Evolutionary conservation across 2,329 filamentous ascomycete species (phyloP), one percentile per base, ranked within the genome.

Genomic region (Paecilomyces dactylethromorphus): DNA sequence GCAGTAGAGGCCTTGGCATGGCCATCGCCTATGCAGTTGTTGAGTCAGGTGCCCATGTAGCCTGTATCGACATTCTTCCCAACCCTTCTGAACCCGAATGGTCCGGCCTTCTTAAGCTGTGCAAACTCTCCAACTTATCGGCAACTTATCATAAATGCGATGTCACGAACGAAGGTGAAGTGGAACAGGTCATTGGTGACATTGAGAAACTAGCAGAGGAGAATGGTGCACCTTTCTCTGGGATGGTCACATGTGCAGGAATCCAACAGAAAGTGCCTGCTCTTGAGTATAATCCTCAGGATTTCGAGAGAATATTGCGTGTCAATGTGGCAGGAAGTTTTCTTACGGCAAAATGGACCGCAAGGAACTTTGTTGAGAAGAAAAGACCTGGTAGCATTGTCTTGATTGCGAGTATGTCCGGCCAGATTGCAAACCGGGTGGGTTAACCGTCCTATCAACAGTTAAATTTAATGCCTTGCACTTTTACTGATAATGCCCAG

Each of bases 381-480:
- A 72, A 75, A 7, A 70, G 76, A 26, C 76, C 78, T 5, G 86
- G 87, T 0, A 88, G 84, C 68, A 83, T 90, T 60, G 83, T 84
- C 13, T 74, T 90, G 67, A 87, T 90, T 68, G 86, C 82, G n/a
- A 87, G 84, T 64, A 90, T 89, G 86, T 87, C 84, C 64, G 87
- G 83, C 18, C 83, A 81, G 4, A 79, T 89, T 64, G 86, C 86
- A 31, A 89, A 89, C 71, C 78, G 83, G 24, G 69, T 68, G 64
- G 39, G 61, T 55, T 11, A 13, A 13, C 3, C 3, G 32, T 10
- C 11, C 11, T 5, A 35, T 35, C 32, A 10, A n/a, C n/a, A n/a
- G n/a, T n/a, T n/a, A n/a, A n/a, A n/a, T n/a, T n/a, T n/a, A n/a
- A n/a, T n/a, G 32, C 3, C 32, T 35, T 35, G 11, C 32, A 11